These are phyloP conservation scores for Chimonanthus praecox DNA, from an alignment of 164 flowering plant species.

Conservation along the genomic window DNA sequence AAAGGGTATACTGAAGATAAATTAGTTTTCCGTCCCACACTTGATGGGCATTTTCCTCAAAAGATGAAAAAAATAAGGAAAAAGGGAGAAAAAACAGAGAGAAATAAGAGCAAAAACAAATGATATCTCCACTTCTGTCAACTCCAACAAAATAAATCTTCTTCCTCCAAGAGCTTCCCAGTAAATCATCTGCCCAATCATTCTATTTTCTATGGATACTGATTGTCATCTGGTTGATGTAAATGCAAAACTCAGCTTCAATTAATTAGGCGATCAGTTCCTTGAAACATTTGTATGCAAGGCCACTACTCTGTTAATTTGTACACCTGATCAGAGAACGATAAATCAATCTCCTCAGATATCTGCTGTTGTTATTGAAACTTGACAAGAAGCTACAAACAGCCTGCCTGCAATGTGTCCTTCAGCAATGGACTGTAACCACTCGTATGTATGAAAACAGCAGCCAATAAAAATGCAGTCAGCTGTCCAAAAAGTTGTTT, in stretches of 20 bases:
- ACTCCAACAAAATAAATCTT: constrained; percentile 13
- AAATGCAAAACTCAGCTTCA: constrained; percentile 17
- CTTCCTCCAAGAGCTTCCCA: constrained; percentile 9
- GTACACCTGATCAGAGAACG: no score
- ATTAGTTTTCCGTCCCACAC: constrained; percentile 6
- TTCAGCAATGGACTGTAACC: not conserved
- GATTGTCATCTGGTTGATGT: constrained; percentile 10
- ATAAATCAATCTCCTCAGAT: no score
- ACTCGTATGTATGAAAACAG: not conserved
- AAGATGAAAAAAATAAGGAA: not conserved
- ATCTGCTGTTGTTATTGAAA: not conserved
- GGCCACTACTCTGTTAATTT: no score
- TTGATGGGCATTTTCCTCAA: constrained; percentile 19
- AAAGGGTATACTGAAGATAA: constrained; percentile 14
- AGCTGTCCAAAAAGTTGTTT: not conserved
- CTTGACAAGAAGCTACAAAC: constrained; percentile 6
- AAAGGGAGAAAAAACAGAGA: constrained; percentile 3
- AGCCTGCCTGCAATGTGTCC: constrained; percentile 10
- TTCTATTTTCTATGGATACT: constrained; percentile 11
- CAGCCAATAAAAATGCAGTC: constrained; percentile 8
- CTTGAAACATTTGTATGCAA: not conserved
- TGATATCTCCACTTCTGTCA: constrained; percentile 15
- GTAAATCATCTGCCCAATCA: constrained; percentile 13
- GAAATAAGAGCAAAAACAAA: constrained; percentile 12
- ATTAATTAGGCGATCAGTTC: constrained; percentile 11